These are phyloP conservation scores for Thelephora terrestris DNA, from an alignment of 1,284 basidiomycete species.

Conservation along the genomic window DNA sequence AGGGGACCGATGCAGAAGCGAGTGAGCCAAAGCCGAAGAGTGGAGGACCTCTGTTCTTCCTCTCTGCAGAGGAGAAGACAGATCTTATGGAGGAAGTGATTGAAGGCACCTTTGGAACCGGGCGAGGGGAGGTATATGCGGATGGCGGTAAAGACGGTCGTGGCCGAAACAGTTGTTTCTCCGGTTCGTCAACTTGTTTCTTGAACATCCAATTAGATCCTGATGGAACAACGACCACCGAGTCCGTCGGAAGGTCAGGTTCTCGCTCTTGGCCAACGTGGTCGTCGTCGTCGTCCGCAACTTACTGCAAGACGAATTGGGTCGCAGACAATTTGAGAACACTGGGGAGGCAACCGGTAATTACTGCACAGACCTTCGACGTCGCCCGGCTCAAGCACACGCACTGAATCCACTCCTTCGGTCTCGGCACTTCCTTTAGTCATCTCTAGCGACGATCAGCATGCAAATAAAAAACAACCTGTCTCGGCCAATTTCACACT, in stretches of 20 bases:
- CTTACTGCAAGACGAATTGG: too few relatives aligned
- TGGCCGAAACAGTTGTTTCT: constrained; percentile 10
- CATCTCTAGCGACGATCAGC: too few relatives aligned
- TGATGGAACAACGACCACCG: not conserved
- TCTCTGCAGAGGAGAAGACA: constrained; percentile 24
- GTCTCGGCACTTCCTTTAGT: too few relatives aligned
- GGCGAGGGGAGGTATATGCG: constrained; percentile 29
- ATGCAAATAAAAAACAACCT: too few relatives aligned
- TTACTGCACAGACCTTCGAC: not conserved
- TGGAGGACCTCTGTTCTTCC: constrained; percentile 24
- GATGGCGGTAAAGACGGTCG: constrained; percentile 30
- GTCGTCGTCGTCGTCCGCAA: not conserved
- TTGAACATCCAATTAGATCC: too few relatives aligned
- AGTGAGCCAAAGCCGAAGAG: constrained; percentile 19
- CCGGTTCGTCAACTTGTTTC: not conserved
- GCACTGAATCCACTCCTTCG: not conserved
- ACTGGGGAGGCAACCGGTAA: not conserved
- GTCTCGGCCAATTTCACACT: too few relatives aligned
- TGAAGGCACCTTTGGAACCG: constrained; percentile 25
- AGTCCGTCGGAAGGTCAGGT: not conserved
- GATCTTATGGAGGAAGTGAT: constrained; percentile 28
- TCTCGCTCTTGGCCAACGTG: not conserved
- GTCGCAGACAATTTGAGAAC: too few relatives aligned
- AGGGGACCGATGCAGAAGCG: constrained; percentile 16
- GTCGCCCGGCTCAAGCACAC: not conserved